These are phyloP conservation scores for Leavenworthia alabamica DNA, from an alignment of 345 rosid genomes.

Conservation along the genomic window DNA sequence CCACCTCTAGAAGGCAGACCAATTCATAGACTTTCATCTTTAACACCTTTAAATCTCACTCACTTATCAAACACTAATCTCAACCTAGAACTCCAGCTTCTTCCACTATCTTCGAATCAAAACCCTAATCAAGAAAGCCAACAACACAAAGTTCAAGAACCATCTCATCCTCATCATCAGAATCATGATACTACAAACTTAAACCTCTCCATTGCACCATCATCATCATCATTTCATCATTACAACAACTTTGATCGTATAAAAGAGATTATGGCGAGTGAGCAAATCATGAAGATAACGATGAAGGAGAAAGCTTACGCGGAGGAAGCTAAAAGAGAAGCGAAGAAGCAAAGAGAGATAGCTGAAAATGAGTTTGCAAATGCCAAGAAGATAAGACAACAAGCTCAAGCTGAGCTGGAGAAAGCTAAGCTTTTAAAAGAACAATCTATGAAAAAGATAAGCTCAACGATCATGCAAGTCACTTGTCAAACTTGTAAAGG, in stretches of 20 bases:
- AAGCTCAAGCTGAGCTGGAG: constrained; percentile 60
- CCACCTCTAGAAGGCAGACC: constrained; percentile 26
- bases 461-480: constrained; percentile 53
- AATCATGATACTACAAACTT: constrained; percentile 35
- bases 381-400: constrained; percentile 69
- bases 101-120: constrained; percentile 39
- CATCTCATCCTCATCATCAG: constrained; percentile 25
- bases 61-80: constrained; percentile 27
- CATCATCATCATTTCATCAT: constrained; percentile 21
- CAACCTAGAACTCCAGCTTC: constrained; percentile 68
- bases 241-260: constrained; percentile 32
- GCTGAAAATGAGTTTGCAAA: constrained; percentile 65
- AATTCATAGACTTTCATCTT: constrained; percentile 17
- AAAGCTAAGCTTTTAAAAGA: constrained; percentile 60
- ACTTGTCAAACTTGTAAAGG: constrained; percentile 76
- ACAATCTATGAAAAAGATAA: constrained; percentile 62
- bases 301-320: constrained; percentile 63
- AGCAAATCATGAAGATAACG: constrained; percentile 46
- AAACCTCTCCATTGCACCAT: constrained; percentile 64
- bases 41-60: constrained; percentile 1
- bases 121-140: constrained; percentile 23
- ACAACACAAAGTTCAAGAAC: constrained; percentile 5
- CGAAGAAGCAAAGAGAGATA: constrained; percentile 65
- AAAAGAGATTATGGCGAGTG: constrained; percentile 43
- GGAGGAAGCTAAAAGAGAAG: constrained; percentile 60